These are phyloP conservation scores for Isatis tinctoria DNA, from an alignment of 345 rosid genomes.

Conservation along the genomic window DNA sequence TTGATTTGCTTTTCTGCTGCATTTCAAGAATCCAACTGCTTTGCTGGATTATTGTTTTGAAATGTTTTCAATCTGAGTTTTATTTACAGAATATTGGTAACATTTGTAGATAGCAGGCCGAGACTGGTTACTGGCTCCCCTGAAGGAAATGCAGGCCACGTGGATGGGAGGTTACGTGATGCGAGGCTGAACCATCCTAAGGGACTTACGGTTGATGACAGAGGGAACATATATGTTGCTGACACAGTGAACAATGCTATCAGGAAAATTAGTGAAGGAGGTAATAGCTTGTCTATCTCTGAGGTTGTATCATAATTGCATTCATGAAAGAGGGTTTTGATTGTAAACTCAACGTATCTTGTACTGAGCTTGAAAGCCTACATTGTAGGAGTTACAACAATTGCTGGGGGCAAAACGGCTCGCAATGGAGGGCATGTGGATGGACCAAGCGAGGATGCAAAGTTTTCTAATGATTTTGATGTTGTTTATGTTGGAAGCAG, in stretches of 20 bases:
- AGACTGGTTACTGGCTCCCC: constrained; percentile 87
- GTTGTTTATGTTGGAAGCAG: constrained; percentile 96
- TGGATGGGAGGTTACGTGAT: constrained; percentile 89
- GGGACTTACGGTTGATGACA: constrained; percentile 87
- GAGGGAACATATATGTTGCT: constrained; percentile 89
- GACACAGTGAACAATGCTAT: constrained; percentile 92
- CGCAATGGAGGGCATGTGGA: constrained; percentile 86
- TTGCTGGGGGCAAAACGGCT: constrained; percentile 86
- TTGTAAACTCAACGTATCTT: neutral
- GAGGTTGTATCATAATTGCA: neutral
- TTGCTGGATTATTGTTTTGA: constrained; percentile 2
- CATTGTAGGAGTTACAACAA: constrained; percentile 83
- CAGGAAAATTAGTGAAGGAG: constrained; percentile 91
- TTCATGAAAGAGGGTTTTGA: neutral
- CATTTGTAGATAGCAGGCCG: constrained; percentile 52
- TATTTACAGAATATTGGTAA: neutral
- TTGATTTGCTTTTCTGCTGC: too few relatives aligned
- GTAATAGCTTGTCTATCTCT: constrained; percentile 32
- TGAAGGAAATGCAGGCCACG: constrained; percentile 81
- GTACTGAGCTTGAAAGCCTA: neutral
- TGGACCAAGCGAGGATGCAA: constrained; percentile 99
- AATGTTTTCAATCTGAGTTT: neutral
- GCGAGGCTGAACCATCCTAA: constrained; percentile 96
- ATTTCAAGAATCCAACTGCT: neutral
- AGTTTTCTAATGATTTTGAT: constrained; percentile 92